A percentile compares a stretch with the other conserved stretches of the same genome.
These are phyloP conservation scores for Diaporthe aspalathi DNA, from an alignment of 2,329 filamentous ascomycete species.

Conservation along the genomic window DNA sequence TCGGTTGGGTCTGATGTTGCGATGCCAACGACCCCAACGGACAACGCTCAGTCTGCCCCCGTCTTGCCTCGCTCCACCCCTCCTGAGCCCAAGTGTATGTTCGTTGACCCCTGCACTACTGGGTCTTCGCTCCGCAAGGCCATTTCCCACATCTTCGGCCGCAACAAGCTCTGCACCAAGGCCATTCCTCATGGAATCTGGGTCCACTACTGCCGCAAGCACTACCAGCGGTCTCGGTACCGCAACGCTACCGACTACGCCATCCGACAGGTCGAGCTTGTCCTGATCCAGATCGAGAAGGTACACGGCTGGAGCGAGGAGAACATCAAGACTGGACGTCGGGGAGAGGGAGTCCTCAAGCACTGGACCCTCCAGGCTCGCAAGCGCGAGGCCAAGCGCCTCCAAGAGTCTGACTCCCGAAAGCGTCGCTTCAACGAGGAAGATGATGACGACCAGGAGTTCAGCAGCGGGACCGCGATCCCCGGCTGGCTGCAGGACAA, in stretches of 20 bases:
- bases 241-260: constrained; percentile 72
- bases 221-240: constrained; percentile 82
- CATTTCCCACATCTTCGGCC: constrained; percentile 84
- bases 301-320: constrained; percentile 72
- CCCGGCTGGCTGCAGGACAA: constrained; percentile 62
- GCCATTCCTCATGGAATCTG: constrained; percentile 76
- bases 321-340: constrained; percentile 49
- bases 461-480: constrained; percentile 55
- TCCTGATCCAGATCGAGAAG: constrained; percentile 70
- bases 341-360: constrained; percentile 57
- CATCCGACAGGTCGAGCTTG: constrained; percentile 71
- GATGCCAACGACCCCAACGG: constrained; percentile 24
- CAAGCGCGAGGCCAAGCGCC: constrained; percentile 72
- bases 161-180: constrained; percentile 82
- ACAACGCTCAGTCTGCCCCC: neutral
- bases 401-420: constrained; percentile 51
- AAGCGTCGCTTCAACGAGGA: constrained; percentile 38
- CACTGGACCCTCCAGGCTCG: constrained; percentile 73
- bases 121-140: constrained; percentile 76
- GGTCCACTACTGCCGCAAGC: constrained; percentile 83
- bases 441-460: constrained; percentile 50
- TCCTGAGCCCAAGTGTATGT: constrained; percentile 60
- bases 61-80: constrained; percentile 20
- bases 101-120: constrained; percentile 67
- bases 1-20: constrained; percentile 41